Percentiles rank a stretch among this genome's conserved stretches.
phyloP scores from a whole-genome alignment of 768 basidiomycete genomes.

The Hydnum rufescens region DNA sequence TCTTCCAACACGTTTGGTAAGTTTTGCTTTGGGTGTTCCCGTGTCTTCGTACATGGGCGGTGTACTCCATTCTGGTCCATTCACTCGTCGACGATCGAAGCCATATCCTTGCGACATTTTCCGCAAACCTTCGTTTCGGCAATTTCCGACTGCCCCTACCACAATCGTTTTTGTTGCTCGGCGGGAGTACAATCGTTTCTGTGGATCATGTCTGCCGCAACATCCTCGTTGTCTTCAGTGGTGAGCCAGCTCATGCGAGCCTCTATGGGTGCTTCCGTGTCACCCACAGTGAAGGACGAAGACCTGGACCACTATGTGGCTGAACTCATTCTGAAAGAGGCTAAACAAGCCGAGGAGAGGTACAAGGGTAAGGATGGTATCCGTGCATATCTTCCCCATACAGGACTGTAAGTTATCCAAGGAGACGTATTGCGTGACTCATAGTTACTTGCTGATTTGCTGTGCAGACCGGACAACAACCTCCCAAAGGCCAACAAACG shows the following conservation, averaged over 20 bases:
- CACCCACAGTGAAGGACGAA: constrained; percentile 44
- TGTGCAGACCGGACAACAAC: constrained; percentile 39
- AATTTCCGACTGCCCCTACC: too few relatives aligned
- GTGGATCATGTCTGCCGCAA: too few relatives aligned
- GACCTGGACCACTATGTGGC: constrained; percentile 87
- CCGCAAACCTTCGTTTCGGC: too few relatives aligned
- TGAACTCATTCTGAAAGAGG: constrained; percentile 78
- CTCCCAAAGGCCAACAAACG: constrained; percentile 45
- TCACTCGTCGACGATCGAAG: constrained; percentile 74
- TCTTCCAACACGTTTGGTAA: constrained; percentile 31
- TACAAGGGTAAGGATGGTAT: constrained; percentile 56
- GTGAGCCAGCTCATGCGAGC: constrained; percentile 65
- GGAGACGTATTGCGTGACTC: not conserved
- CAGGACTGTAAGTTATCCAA: constrained; percentile 25
- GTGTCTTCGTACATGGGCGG: constrained; percentile 38
- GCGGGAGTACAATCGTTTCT: too few relatives aligned
- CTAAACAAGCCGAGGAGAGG: constrained; percentile 71
- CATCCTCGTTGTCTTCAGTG: constrained; percentile 55
- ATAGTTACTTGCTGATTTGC: not conserved
- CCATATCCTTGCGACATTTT: not conserved
- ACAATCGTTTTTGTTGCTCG: too few relatives aligned
- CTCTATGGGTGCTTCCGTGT: constrained; percentile 47
- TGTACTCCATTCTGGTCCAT: constrained; percentile 73
- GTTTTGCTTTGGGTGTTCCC: too few relatives aligned
- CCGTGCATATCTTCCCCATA: constrained; percentile 46